Percentiles rank a stretch among this genome's conserved stretches.
Evolutionary conservation across 768 basidiomycete species (phyloP).

Genomic region (Stropharia rugosoannulata): DNA sequence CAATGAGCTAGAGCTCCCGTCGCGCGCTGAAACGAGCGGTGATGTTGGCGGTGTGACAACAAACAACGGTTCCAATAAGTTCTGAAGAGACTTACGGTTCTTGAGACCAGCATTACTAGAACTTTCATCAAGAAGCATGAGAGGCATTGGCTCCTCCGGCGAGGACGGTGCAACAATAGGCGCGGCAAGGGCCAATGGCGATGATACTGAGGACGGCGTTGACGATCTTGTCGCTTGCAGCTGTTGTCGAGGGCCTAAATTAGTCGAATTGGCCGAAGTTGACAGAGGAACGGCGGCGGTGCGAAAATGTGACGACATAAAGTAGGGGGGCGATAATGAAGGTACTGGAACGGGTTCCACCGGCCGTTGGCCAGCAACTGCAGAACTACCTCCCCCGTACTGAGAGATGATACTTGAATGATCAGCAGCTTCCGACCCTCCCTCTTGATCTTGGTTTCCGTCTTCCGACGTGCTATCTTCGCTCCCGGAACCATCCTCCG

Average conservation of each 20-base stretch:
- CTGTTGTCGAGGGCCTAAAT: conserved; percentile 38
- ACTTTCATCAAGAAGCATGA: conserved; percentile 63
- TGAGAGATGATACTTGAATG: conserved; percentile 65
- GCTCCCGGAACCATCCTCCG: conserved; percentile 54
- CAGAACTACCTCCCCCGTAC: conserved; percentile 52
- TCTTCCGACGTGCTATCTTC: conserved; percentile 45
- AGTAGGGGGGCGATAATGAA: conserved; percentile 46
- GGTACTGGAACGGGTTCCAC: conserved; percentile 73
- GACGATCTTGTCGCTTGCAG: conserved; percentile 75
- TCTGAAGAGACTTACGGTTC: conserved; percentile 65
- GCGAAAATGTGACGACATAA: conserved; percentile 29
- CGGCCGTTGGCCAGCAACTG: conserved; percentile 21
- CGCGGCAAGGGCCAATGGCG: conserved; percentile 80
- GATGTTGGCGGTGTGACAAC: conserved; percentile 77
- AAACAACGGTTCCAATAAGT: conserved; percentile 63
- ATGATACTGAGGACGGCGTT: conserved; percentile 86
- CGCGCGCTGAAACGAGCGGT: conserved; percentile 53
- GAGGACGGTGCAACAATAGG: conserved; percentile 75
- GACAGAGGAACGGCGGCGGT: conserved; percentile 24
- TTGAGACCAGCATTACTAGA: conserved; percentile 42
- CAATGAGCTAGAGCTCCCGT: conserved; percentile 29
- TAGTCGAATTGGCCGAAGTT: conserved; percentile 26
- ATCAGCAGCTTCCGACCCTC: conserved; percentile 38
- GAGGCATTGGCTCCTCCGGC: conserved; percentile 59
- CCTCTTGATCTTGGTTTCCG: conserved; percentile 35